Conservation (phyloP, 2,329 filamentous ascomycete genomes). For the Colletotrichum echinochloae region DNA sequence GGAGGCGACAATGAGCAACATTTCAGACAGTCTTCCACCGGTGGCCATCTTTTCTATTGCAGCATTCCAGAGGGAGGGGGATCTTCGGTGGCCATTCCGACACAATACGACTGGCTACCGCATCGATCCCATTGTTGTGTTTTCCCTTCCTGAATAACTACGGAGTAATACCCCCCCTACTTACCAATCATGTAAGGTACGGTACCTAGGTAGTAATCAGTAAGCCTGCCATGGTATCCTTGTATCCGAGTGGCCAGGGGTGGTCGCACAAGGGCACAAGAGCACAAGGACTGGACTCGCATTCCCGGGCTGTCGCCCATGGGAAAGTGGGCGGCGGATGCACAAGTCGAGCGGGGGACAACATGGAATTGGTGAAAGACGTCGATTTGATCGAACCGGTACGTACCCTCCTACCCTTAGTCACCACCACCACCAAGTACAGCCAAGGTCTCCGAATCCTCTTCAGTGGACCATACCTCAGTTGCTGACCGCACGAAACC, state of each 20-base stretch:
- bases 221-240: conserved; percentile 1
- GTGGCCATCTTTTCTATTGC: background rate
- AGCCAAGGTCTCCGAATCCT: too few relatives aligned
- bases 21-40: background rate
- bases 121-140: too few relatives aligned
- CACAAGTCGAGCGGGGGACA: conserved; percentile 16
- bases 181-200: background rate
- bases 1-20: background rate
- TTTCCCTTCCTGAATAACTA: background rate
- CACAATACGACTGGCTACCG: background rate
- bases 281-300: background rate
- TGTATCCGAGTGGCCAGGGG: conserved; percentile 1
- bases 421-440: background rate
- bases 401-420: background rate
- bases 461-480: conserved; percentile 2
- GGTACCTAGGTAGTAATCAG: too few relatives aligned
- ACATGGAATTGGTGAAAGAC: conserved; percentile 8
- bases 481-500: conserved; percentile 10
- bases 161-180: background rate
- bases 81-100: conserved; percentile 1
- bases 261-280: background rate
- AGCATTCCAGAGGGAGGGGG: background rate
- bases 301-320: background rate
- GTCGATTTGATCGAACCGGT: background rate
- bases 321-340: conserved; percentile 35